Conservation (phyloP, 176 grass and related monocot species). For the Raddia guianensis region DNA sequence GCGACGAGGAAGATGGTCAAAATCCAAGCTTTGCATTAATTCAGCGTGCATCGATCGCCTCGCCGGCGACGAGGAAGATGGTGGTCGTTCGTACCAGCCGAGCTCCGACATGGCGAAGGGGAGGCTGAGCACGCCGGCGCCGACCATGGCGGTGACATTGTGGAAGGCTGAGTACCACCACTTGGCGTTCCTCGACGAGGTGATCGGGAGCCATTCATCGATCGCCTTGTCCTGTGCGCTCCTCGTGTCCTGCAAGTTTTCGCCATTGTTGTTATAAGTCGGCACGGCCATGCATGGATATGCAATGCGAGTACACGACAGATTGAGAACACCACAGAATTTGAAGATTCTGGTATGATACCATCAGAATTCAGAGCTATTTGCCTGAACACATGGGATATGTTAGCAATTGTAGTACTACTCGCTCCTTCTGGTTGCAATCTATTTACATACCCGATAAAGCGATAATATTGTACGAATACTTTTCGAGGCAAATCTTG, state of each 20-base stretch:
- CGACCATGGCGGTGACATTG: slow-evolving; percentile 99
- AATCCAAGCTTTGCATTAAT: too few relatives aligned
- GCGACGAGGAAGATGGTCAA: too few relatives aligned
- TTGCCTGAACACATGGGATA: not conserved
- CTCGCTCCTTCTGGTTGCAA: too few relatives aligned
- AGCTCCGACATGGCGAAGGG: slow-evolving; percentile 87
- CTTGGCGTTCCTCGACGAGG: slow-evolving; percentile 82
- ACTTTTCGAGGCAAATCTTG: too few relatives aligned
- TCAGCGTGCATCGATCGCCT: too few relatives aligned
- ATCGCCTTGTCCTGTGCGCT: slow-evolving; percentile 45
- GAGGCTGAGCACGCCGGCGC: slow-evolving; percentile 85
- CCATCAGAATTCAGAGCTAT: not conserved
- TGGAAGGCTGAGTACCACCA: slow-evolving; percentile 98
- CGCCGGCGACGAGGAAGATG: too few relatives aligned
- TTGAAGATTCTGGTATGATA: not conserved
- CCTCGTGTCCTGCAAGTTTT: slow-evolving; percentile 34
- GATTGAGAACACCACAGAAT: not conserved
- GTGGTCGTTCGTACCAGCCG: slow-evolving; percentile 55
- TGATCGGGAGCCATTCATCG: slow-evolving; percentile 85
- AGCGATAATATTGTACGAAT: too few relatives aligned
- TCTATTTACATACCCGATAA: too few relatives aligned
- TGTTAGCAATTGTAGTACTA: too few relatives aligned
- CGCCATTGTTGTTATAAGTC: not conserved
- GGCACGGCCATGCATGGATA: not conserved
- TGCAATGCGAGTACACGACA: not conserved